Evolutionary conservation across 345 rosid species (phyloP), one percentile per base, ranked within the genome.

Genomic region (Rhodamnia rubescens): DNA sequence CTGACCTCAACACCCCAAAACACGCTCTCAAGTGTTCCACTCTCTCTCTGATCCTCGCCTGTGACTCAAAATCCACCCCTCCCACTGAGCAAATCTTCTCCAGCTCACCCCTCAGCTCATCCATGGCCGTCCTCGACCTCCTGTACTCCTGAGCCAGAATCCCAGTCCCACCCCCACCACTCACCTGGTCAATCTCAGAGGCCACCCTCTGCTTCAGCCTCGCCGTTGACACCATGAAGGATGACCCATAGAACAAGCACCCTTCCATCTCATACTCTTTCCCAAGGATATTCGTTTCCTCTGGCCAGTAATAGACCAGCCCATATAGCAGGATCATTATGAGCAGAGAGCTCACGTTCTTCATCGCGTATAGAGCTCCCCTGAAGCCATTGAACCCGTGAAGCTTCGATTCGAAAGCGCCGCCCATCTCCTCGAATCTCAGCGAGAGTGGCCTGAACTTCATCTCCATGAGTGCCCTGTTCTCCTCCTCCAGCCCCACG

Each of bases 321-420:
- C 98, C 98, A 69, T 91, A 92, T 57, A 95, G 88, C 69, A 97
- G 86, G 87, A 97, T 92, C 92, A 90, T 89, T 7, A 97, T 90
- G 10, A 97, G 93, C 51, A 94, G 54, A 5, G 99, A 94, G 90
- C 94, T 95, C 20, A 95, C 94, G 85, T 92, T 95, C 92, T 94
- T 95, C 96, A 93, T 94, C 83, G 95, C 96, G 85, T 93, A 94
- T 40, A 95, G 86, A 5, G 95, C 98, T 32, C 98, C 99, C 54
- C 95, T 81, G 84, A 97, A 97, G 2, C 99, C 99, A 49, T 92
- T 97, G 91, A 97, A 97, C 2, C 98, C 99, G 59, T 97, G 95
- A 50, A 95, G 93, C 89, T 91, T 97, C 8, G 99, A 95, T 74
- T 95, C 95, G 26, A 92, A 29, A 20, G 84, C 90, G 64, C 92